Evolutionary conservation across 2,329 filamentous ascomycete species (phyloP), one percentile per base, ranked within the genome.

Genomic region (Epichloe glyceriae): DNA sequence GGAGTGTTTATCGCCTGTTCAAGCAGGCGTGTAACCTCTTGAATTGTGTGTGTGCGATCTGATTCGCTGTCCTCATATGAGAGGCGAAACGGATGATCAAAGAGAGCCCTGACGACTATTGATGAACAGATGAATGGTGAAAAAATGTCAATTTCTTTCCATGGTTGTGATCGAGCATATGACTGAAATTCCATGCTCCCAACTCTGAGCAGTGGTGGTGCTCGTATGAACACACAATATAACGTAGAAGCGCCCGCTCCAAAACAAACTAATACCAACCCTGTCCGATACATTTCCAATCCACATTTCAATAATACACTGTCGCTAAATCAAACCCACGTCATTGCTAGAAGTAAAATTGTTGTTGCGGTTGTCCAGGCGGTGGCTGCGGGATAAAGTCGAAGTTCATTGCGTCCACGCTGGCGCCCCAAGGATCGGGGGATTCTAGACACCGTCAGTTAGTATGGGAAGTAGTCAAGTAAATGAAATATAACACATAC

Each of bases 361-460:
- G 75, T 54, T 78, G 76, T 54, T 74, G 72, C 15, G 75, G 72
- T 55, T 80, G 77, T 4, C 78, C 78, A 0, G 78, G 77, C 5
- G 77, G 76, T 8, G 76, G 75, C 56, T 80, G 78, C 0, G 78
- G 75, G 51, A 79, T 61, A 55, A 82, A 81, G 58, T 80, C 78
- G 62, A 80, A 80, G 59, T 73, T 80, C 70, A 81, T 73, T 35
- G 72, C 64, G 58, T 80, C 78, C 51, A 77, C 52, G 11, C 46
- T 74, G 6, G 72, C 69, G 54, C 79, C 79, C 69, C 77, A 80
- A 0, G 78, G 74, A 58, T 80, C 76, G 4, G 76, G 76, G 2
- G 75, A 78, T 69, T 80, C 78, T 80, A 51, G n/a, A 20, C 14
- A 5, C 5, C 12, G 40, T 43, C 22, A 43, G 33, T 43, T 17